Percentiles rank a stretch among this genome's conserved stretches.
These are phyloP conservation scores for Lagerstroemia speciosa DNA, from an alignment of 345 rosid genomes.

Conservation along the genomic window DNA sequence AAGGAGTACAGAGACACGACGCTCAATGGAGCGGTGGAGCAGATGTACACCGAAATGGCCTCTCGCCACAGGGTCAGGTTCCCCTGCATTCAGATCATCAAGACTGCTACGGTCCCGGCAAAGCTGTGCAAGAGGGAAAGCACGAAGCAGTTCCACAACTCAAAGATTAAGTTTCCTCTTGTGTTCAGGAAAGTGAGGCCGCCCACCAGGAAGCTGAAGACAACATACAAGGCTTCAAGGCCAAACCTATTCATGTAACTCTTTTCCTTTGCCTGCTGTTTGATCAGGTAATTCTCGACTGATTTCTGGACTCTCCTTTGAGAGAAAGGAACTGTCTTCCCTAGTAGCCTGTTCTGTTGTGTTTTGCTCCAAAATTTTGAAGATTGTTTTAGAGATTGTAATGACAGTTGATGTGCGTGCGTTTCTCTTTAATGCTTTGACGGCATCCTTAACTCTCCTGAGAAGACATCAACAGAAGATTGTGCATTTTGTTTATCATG, in stretches of 20 bases:
- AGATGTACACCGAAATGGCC: constrained; percentile 36
- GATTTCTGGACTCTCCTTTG: not conserved
- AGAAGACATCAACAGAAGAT: no score
- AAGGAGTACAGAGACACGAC: constrained; percentile 31
- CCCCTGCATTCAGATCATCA: constrained; percentile 34
- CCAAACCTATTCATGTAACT: constrained; percentile 28
- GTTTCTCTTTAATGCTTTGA: not conserved
- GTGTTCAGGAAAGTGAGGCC: constrained; percentile 33
- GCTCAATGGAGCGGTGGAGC: constrained; percentile 29
- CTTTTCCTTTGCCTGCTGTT: not conserved
- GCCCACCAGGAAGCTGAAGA: constrained; percentile 31
- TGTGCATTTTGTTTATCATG: no score
- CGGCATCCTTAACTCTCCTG: no score
- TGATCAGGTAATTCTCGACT: not conserved
- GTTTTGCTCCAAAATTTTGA: constrained; percentile 2
- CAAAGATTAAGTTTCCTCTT: constrained; percentile 32
- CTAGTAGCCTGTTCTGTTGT: not conserved
- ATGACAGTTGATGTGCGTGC: not conserved
- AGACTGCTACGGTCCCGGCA: constrained; percentile 28
- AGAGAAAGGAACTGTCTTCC: not conserved
- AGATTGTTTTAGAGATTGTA: not conserved
- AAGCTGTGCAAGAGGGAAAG: constrained; percentile 39
- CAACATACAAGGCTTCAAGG: constrained; percentile 35
- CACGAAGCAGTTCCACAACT: constrained; percentile 34
- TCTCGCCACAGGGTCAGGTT: constrained; percentile 35